phyloP scores from a whole-genome alignment of 2,329 filamentous ascomycete species.

The Neopestalotiopsis sp. region DNA sequence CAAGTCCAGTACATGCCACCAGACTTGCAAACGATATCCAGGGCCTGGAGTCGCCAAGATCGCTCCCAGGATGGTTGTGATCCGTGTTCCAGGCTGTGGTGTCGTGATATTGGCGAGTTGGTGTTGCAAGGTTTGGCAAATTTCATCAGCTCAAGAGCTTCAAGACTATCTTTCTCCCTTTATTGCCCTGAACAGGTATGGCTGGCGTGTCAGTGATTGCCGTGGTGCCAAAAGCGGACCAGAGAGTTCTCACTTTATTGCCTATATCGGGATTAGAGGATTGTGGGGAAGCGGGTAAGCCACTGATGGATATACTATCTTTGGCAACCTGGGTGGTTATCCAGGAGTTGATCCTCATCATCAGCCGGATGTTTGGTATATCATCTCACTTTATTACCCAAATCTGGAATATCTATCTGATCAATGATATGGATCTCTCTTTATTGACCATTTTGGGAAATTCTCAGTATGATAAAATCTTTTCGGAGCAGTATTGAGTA shows the following conservation, averaged over 20 bases:
- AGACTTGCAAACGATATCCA: too few species aligned
- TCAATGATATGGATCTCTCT: neutral
- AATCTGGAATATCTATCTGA: neutral
- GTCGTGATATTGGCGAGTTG: too few species aligned
- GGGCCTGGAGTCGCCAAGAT: too few species aligned
- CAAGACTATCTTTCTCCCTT: neutral
- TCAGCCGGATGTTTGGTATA: too few species aligned
- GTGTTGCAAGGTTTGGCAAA: too few species aligned
- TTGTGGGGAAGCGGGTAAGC: neutral
- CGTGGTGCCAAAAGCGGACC: neutral
- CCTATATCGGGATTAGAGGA: neutral
- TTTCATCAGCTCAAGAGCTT: too few species aligned
- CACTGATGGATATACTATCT: neutral
- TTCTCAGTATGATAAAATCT: neutral
- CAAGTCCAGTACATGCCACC: too few species aligned
- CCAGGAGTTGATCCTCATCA: too few species aligned
- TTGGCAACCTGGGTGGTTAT: too few species aligned
- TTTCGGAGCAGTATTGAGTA: neutral
- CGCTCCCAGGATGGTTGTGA: too few species aligned
- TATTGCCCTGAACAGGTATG: neutral
- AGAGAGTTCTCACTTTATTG: conserved; percentile 1
- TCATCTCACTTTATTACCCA: neutral
- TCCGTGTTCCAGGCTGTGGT: too few species aligned
- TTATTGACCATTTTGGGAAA: neutral
- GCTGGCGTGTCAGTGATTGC: neutral